Percentiles rank a stretch among this genome's conserved stretches.
Conservation (phyloP, 169 alveolate species). For the Cryptosporidium tyzzeri region DNA sequence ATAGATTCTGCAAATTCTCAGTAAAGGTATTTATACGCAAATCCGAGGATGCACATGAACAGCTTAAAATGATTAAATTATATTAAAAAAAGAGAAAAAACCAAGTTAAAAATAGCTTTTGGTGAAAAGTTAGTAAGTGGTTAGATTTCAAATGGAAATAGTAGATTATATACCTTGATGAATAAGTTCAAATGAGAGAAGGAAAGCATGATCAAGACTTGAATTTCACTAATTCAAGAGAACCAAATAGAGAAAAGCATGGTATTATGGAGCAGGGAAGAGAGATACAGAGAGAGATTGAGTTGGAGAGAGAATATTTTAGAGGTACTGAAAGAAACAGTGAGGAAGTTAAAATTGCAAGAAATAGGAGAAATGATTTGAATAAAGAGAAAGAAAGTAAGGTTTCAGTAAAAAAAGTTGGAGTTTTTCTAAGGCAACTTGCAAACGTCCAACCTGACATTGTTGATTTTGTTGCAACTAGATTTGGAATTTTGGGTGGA, state of each 20-base stretch:
- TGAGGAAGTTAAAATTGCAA: not conserved
- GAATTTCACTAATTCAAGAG: not conserved
- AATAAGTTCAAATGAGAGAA: conserved; percentile 8
- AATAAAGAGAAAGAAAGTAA: not conserved
- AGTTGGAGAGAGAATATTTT: conserved; percentile 4
- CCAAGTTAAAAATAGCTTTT: not conserved
- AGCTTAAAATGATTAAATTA: not conserved
- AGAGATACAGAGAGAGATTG: not conserved
- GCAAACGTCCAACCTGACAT: conserved; percentile 74
- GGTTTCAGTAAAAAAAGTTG: conserved; percentile 22
- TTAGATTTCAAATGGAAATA: conserved; percentile 2
- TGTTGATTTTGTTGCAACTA: conserved; percentile 63
- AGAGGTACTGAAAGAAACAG: not conserved
- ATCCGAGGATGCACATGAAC: conserved; percentile 4
- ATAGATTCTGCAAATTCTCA: not conserved
- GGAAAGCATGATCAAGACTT: conserved; percentile 5
- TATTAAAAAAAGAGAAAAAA: not conserved
- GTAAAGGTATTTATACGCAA: conserved; percentile 6
- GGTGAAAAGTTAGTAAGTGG: not conserved
- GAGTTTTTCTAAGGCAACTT: conserved; percentile 40
- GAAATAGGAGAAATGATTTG: not conserved
- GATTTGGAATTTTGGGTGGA: conserved; percentile 68
- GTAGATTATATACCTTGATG: not conserved
- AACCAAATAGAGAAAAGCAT: not conserved
- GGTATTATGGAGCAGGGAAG: not conserved